A percentile compares a stretch with the other conserved stretches of the same genome.
phyloP scores from a whole-genome alignment of 352 stramenopile genomes.

The Peronosclerospora sorghi region DNA sequence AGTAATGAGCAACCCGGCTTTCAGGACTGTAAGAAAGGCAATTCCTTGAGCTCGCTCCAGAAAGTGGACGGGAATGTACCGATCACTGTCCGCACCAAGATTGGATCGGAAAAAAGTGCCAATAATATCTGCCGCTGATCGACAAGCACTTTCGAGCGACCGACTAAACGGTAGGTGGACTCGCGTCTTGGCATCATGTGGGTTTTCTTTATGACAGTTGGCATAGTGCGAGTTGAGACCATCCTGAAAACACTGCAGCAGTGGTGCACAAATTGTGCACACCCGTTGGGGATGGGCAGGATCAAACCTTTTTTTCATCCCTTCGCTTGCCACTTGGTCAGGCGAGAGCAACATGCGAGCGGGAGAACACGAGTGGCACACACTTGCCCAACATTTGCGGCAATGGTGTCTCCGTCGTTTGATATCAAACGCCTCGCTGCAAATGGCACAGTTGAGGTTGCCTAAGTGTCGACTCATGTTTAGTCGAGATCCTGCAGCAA shows the following conservation, averaged over 20 bases:
- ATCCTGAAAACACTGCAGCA: slow-evolving; percentile 66
- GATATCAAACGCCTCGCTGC: slow-evolving; percentile 67
- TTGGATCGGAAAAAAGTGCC: slow-evolving; percentile 71
- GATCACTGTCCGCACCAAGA: slow-evolving; percentile 58
- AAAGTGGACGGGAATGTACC: slow-evolving; percentile 68
- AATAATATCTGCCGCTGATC: slow-evolving; percentile 64
- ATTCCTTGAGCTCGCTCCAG: slow-evolving; percentile 74
- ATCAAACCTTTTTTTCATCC: slow-evolving; percentile 53
- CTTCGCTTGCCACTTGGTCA: slow-evolving; percentile 34
- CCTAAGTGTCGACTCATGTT: slow-evolving; percentile 35
- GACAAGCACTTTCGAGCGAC: slow-evolving; percentile 67
- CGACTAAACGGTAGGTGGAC: slow-evolving; percentile 65
- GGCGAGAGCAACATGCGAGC: slow-evolving; percentile 68
- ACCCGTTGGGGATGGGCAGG: slow-evolving; percentile 63
- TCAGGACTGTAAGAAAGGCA: slow-evolving; percentile 79
- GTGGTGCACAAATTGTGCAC: slow-evolving; percentile 69
- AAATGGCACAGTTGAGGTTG: slow-evolving; percentile 63
- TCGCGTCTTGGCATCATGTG: slow-evolving; percentile 55
- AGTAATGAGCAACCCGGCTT: slow-evolving; percentile 73
- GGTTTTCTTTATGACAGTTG: slow-evolving; percentile 78
- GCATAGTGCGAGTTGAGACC: slow-evolving; percentile 58
- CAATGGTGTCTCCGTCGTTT: slow-evolving; percentile 62
- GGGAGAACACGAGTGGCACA: slow-evolving; percentile 59
- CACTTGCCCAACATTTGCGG: slow-evolving; percentile 57
- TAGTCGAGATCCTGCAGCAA: slow-evolving; percentile 17